Percentiles rank a stretch among this genome's conserved stretches.
Conservation (phyloP, 2,329 filamentous ascomycete genomes). For the Nothopassalora personata region DNA sequence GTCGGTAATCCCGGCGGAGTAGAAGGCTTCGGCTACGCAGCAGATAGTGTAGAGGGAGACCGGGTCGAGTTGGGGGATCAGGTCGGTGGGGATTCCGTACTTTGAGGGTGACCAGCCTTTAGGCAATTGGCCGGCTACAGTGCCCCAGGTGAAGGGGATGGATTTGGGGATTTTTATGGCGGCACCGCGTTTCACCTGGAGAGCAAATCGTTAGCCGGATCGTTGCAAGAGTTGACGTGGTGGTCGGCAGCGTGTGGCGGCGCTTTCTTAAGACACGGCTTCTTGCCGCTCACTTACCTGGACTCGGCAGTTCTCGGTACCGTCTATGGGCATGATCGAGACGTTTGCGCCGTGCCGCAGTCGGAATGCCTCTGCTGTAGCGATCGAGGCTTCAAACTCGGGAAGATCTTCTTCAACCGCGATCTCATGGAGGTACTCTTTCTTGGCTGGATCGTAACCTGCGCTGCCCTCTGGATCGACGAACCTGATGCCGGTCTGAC, state of each 20-base stretch:
- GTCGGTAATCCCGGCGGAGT: constrained; percentile 92
- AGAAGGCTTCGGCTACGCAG: constrained; percentile 82
- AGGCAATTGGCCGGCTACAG: constrained; percentile 93
- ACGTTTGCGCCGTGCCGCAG: not conserved
- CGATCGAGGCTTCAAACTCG: constrained; percentile 94
- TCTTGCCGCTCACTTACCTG: constrained; percentile 88
- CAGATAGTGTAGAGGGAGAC: constrained; percentile 94
- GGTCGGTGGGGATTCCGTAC: constrained; percentile 95
- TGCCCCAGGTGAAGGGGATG: constrained; percentile 80
- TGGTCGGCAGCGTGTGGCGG: constrained; percentile 39
- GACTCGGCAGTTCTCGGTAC: constrained; percentile 66
- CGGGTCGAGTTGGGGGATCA: constrained; percentile 94
- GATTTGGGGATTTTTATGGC: constrained; percentile 95
- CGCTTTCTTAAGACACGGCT: constrained; percentile 62
- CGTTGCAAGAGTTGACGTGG: no score
- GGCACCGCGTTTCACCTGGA: constrained; percentile 97
- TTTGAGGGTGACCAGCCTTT: constrained; percentile 95
- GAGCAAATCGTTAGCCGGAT: constrained; percentile 9
- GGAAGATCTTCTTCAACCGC: constrained; percentile 96
- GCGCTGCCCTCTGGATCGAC: constrained; percentile 96
- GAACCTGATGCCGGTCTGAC: constrained; percentile 93
- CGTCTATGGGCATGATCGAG: not conserved
- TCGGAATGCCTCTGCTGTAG: constrained; percentile 54
- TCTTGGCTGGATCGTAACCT: constrained; percentile 96
- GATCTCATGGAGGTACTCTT: constrained; percentile 95